These are phyloP conservation scores for Brassica nigra DNA, from an alignment of 345 rosid genomes.

Conservation along the genomic window DNA sequence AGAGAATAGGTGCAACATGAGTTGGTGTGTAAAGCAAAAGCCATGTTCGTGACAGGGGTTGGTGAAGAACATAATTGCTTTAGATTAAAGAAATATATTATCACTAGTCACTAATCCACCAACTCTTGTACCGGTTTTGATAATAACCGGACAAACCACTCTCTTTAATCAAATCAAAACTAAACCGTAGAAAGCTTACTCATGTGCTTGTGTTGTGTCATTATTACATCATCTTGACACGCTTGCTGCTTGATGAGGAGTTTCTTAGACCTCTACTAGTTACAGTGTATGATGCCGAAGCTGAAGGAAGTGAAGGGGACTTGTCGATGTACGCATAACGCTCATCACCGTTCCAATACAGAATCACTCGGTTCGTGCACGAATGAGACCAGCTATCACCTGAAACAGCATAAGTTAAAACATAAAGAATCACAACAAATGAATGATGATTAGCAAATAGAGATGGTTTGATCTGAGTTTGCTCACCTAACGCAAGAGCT, in stretches of 20 bases:
- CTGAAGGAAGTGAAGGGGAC: slow-evolving; percentile 66
- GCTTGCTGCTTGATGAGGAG: slow-evolving; percentile 58
- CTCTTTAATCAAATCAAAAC: neutral
- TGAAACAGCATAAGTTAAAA: slow-evolving; percentile 30
- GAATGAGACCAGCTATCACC: slow-evolving; percentile 60
- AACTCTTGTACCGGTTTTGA: neutral
- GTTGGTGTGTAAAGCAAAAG: slow-evolving; percentile 5
- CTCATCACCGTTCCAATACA: slow-evolving; percentile 77
- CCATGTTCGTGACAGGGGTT: neutral
- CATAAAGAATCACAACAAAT: neutral
- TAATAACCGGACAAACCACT: neutral
- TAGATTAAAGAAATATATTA: neutral
- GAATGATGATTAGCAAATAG: neutral
- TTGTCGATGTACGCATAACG: slow-evolving; percentile 33
- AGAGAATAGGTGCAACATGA: neutral
- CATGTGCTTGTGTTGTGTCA: neutral
- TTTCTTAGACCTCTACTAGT: slow-evolving; percentile 37
- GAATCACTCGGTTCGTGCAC: neutral
- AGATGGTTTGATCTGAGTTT: neutral
- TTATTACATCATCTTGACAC: slow-evolving; percentile 63
- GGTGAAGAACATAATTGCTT: slow-evolving; percentile 1
- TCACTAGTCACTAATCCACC: neutral
- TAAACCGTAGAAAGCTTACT: slow-evolving; percentile 25
- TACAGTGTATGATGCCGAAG: slow-evolving; percentile 77
- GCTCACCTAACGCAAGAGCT: slow-evolving; percentile 79